Conservation (phyloP, 495 filamentous ascomycete genomes). For the Penicillium turbatum region DNA sequence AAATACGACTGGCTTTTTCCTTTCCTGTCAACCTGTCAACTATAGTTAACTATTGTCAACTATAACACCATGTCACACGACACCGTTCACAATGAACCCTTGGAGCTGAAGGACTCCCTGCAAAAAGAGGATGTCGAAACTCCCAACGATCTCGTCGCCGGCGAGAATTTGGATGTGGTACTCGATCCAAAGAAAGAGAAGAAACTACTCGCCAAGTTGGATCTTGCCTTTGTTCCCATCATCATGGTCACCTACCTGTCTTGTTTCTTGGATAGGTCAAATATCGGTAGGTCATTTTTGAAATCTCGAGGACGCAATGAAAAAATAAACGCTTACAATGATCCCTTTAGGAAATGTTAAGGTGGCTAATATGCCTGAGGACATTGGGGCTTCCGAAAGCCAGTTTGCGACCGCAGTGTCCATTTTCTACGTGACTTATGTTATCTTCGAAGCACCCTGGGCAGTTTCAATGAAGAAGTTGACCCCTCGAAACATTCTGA, state of each 20-base stretch:
- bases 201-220: constrained; percentile 42
- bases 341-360: constrained; percentile 44
- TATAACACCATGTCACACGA: constrained; percentile 1
- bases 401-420: constrained; percentile 48
- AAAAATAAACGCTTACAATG: background rate
- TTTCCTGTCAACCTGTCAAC: background rate
- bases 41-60: background rate
- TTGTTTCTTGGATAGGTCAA: constrained; percentile 45
- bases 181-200: constrained; percentile 32
- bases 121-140: constrained; percentile 12
- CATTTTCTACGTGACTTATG: constrained; percentile 51
- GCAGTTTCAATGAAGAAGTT: constrained; percentile 46
- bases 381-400: constrained; percentile 37
- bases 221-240: constrained; percentile 41
- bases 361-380: constrained; percentile 42
- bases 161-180: constrained; percentile 22
- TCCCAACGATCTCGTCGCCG: constrained; percentile 9
- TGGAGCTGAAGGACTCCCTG: constrained; percentile 16
- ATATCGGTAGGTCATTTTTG: constrained; percentile 33
- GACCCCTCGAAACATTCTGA: constrained; percentile 40
- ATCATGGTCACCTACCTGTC: constrained; percentile 47
- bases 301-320: background rate
- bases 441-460: constrained; percentile 42
- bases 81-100: background rate
- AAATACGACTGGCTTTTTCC: background rate